These are phyloP conservation scores for Hordeum vulgare DNA, from an alignment of 176 grass and related monocot species.

Conservation along the genomic window MorexV3_pseudomolecules_assembly NC_058523.1:218984059-218984558, in stretches of 20 bases:
- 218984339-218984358: not conserved
- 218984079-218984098: too few relatives aligned
- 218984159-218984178: not conserved
- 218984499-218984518: not conserved
- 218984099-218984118: too few relatives aligned
- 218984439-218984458: not conserved
- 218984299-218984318: not conserved
- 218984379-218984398: not conserved
- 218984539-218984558: not conserved
- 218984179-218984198: too few relatives aligned
- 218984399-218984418: not conserved
- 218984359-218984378: not conserved
- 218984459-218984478: not conserved
- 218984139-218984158: not conserved
- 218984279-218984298: not conserved
- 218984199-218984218: too few relatives aligned
- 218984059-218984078: too few relatives aligned
- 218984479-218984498: too few relatives aligned
- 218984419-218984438: not conserved
- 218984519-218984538: not conserved
- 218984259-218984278: not conserved
- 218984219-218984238: too few relatives aligned
- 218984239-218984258: not conserved
- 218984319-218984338: not conserved
- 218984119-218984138: not conserved